Evolutionary conservation across 306 rosid species (phyloP), one percentile per base, ranked within the genome.

Genomic region (Prunus armeniaca): DNA sequence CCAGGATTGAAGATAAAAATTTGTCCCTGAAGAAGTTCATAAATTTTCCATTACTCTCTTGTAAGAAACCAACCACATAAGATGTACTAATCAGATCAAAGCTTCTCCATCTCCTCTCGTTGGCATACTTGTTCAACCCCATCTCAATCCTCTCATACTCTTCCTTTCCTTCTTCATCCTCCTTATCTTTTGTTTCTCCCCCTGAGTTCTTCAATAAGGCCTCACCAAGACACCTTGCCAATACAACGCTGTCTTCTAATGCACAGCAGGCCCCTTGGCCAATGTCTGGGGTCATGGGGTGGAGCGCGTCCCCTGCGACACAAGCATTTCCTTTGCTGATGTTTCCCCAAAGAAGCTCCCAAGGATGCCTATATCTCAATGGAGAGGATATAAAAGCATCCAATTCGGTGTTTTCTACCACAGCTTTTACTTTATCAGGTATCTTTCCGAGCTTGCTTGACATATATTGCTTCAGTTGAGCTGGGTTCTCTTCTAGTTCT

Each of bases 221-320:
- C 78, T 86, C 84, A 0, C 77, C 91, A 9, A 93, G 73, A 67
- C 87, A 87, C 80, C 93, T 85, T 9, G 91, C 95, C 67, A 93
- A 79, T 50, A 89, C 84, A 67, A 91, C 77, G 7, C 86, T 91
- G 28, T 91, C 98, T 34, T 93, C 97, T 43, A 89, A 73, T 5
- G 97, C 95, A 71, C 84, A 20, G 41, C 95, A 87, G 1, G 93
- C 97, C 2, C 98, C 98, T 67, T 93, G 98, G 4, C 91, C 95
- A 24, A 91, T 18, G 47, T 93, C 95, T 19, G 97, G 93, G 32
- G 95, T 88, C 93, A 86, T 88, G 0, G 98, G 96, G 52, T 93
- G 98, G 41, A 93, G 76, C 3, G 97, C 98, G 55, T 93, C 98
- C 19, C 98, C 98, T 9, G 75, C 96, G 12, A 91, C 87, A 80